Conservation (phyloP, 2,329 filamentous ascomycete species). For the Pseudogymnoascus sp. region DNA sequence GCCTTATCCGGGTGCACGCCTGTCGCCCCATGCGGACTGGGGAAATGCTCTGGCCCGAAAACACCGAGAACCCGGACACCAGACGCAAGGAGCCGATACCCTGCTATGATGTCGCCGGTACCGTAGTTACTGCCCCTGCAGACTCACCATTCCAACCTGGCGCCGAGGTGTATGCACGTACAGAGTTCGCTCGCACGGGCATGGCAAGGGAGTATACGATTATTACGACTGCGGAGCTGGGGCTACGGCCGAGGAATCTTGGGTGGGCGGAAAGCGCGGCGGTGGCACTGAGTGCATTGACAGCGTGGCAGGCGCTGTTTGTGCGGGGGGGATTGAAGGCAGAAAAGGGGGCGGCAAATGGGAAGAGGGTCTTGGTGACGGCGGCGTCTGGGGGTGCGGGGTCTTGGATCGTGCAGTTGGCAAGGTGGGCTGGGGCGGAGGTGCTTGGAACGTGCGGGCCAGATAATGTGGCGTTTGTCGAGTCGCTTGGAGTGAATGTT, state of each 20-base stretch:
- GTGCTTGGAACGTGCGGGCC: slow-evolving; percentile 36
- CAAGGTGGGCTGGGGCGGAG: slow-evolving; percentile 31
- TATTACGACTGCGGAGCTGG: slow-evolving; percentile 32
- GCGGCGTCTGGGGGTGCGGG: slow-evolving; percentile 40
- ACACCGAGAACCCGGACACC: slow-evolving; percentile 22
- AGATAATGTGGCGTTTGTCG: slow-evolving; percentile 34
- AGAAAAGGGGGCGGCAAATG: slow-evolving; percentile 18
- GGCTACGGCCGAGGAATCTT: slow-evolving; percentile 30
- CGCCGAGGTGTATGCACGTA: slow-evolving; percentile 34
- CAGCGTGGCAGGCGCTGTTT: slow-evolving; percentile 40
- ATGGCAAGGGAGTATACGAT: slow-evolving; percentile 34
- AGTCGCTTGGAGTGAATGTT: slow-evolving; percentile 34
- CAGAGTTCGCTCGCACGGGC: slow-evolving; percentile 31
- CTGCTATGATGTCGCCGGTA: slow-evolving; percentile 38
- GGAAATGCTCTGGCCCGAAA: slow-evolving; percentile 38
- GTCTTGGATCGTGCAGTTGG: slow-evolving; percentile 38
- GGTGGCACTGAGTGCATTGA: slow-evolving; percentile 35
- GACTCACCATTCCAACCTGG: slow-evolving; percentile 34
- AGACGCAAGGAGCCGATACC: slow-evolving; percentile 29
- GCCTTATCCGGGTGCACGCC: slow-evolving; percentile 35
- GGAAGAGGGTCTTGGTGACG: slow-evolving; percentile 37
- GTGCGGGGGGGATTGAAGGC: slow-evolving; percentile 28
- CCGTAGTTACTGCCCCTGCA: slow-evolving; percentile 31
- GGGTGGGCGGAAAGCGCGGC: slow-evolving; percentile 33
- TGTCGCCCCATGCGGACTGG: slow-evolving; percentile 34